phyloP scores from a whole-genome alignment of 768 basidiomycete species.

The Boletus pseudopeckii region DNA sequence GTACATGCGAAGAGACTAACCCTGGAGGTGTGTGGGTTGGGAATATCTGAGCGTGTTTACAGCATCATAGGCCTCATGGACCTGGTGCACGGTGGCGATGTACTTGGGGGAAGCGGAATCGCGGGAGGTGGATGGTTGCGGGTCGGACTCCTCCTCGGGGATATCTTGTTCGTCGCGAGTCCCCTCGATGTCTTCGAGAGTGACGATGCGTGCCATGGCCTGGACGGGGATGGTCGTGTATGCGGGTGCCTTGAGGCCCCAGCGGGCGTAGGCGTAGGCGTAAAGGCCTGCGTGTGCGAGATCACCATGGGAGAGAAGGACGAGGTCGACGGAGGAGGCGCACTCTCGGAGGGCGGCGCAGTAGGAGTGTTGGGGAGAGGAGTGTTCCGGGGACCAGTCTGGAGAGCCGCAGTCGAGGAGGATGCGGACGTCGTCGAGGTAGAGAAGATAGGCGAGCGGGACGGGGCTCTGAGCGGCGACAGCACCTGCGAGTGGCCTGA shows the following conservation, averaged over 20 bases:
- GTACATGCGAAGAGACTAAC: conserved; percentile 40
- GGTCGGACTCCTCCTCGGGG: conserved; percentile 14
- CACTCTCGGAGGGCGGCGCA: conserved; percentile 66
- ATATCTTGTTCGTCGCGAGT: conserved; percentile 74
- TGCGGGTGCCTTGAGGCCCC: conserved; percentile 85
- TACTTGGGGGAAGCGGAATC: conserved; percentile 40
- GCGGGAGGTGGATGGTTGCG: conserved; percentile 3
- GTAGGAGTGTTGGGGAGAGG: conserved; percentile 42
- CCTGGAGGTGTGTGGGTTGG: conserved; percentile 92
- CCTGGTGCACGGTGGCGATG: conserved; percentile 76
- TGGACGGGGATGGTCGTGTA: conserved; percentile 95
- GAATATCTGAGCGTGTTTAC: conserved; percentile 92
- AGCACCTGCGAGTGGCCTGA: conserved; percentile 86
- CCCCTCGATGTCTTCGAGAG: conserved; percentile 82
- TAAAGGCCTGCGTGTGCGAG: conserved; percentile 88
- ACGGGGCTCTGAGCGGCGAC: conserved; percentile 61
- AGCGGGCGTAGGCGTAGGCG: conserved; percentile 84
- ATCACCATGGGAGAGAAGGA: conserved; percentile 93
- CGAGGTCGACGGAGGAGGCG: conserved; percentile 78
- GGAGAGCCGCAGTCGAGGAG: conserved; percentile 94
- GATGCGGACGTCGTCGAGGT: conserved; percentile 91
- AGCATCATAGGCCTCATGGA: conserved; percentile 89
- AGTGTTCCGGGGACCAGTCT: conserved; percentile 70
- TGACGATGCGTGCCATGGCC: conserved; percentile 91
- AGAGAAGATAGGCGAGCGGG: conserved; percentile 81